Conservation (phyloP, 495 filamentous ascomycete genomes). For the Cryomyces antarcticus region DNA sequence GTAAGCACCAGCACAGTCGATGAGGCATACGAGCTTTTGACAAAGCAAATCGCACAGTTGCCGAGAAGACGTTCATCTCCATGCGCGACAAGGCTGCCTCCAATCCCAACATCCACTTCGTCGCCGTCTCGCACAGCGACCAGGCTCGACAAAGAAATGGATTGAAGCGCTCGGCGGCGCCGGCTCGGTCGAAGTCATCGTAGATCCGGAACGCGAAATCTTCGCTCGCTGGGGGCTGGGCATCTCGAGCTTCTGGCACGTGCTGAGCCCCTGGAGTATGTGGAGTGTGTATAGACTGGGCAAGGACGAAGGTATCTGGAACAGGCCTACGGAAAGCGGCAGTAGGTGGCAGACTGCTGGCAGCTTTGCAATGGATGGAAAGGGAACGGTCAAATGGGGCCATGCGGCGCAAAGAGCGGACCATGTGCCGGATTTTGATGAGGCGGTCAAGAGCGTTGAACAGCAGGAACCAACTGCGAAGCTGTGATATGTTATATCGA, state of each 20-base stretch:
- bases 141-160: slow-evolving; percentile 31
- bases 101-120: slow-evolving; percentile 29
- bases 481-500: neutral
- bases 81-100: slow-evolving; percentile 24
- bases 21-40: too few relatives aligned
- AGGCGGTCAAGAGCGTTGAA: slow-evolving; percentile 18
- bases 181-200: slow-evolving; percentile 27
- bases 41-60: slow-evolving; percentile 18
- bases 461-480: neutral
- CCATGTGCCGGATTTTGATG: slow-evolving; percentile 29
- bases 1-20: slow-evolving; percentile 7
- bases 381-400: slow-evolving; percentile 29
- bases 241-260: slow-evolving; percentile 29
- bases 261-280: slow-evolving; percentile 23
- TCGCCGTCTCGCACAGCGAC: slow-evolving; percentile 38
- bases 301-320: slow-evolving; percentile 34
- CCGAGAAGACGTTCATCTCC: slow-evolving; percentile 35
- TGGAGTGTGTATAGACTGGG: slow-evolving; percentile 28
- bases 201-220: slow-evolving; percentile 29
- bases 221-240: slow-evolving; percentile 37
- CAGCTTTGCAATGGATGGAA: slow-evolving; percentile 30
- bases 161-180: slow-evolving; percentile 29
- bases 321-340: slow-evolving; percentile 30
- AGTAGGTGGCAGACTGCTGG: slow-evolving; percentile 37
- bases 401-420: slow-evolving; percentile 22